A percentile compares a stretch with the other conserved stretches of the same genome.
Conservation (phyloP, 2,329 filamentous ascomycete genomes). For the Thielaviopsis cerberus region DNA sequence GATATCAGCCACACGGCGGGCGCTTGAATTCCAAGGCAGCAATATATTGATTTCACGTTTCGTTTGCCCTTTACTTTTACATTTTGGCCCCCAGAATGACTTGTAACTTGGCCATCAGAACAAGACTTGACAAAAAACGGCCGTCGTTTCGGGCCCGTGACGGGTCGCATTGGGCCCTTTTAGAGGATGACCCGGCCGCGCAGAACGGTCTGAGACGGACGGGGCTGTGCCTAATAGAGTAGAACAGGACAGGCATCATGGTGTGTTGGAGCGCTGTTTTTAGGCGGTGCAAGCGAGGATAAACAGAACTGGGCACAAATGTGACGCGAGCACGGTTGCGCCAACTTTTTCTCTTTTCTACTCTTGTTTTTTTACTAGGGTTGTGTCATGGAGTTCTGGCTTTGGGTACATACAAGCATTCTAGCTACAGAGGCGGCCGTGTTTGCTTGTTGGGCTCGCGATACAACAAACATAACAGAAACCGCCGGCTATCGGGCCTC, state of each 20-base stretch:
- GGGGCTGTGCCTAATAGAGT: background rate
- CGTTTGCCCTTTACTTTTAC: too few relatives aligned
- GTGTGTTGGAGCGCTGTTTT: background rate
- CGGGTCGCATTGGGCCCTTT: background rate
- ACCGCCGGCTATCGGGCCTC: too few relatives aligned
- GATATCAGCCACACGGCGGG: too few relatives aligned
- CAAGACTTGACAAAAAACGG: background rate
- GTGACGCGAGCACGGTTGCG: background rate
- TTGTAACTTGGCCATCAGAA: background rate
- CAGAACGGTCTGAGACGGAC: background rate
- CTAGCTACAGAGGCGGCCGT: too few relatives aligned
- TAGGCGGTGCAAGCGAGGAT: background rate
- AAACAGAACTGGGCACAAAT: background rate
- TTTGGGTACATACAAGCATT: background rate
- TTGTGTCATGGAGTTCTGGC: background rate
- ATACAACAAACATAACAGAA: background rate
- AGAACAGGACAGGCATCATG: background rate
- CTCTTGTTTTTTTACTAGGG: background rate
- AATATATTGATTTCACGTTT: too few relatives aligned
- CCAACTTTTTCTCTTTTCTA: background rate
- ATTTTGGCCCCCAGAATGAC: background rate
- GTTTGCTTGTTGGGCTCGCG: background rate
- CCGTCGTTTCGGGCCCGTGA: background rate
- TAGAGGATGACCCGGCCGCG: background rate
- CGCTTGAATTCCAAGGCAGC: too few relatives aligned